phyloP scores from a whole-genome alignment of 2,329 filamentous ascomycete species.

The Stenocarpella maydis region DNA sequence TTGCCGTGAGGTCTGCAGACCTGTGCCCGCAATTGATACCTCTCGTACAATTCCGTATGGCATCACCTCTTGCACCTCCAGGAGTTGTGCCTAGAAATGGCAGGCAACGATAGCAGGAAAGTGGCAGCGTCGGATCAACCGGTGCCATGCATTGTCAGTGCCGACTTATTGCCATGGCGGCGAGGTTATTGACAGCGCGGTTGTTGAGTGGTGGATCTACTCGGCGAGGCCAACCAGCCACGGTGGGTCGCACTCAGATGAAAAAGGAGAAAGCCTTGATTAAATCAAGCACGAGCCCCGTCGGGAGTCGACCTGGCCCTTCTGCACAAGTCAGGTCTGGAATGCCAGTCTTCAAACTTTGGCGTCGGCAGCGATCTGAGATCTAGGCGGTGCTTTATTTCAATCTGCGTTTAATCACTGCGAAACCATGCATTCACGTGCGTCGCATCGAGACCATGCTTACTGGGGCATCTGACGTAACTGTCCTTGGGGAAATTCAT shows the following conservation, averaged over 20 bases:
- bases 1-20: not conserved
- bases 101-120: not conserved
- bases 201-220: slow-evolving; percentile 10
- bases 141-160: not conserved
- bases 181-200: too few species aligned
- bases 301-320: not conserved
- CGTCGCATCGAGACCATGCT: not conserved
- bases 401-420: not conserved
- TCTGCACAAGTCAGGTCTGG: not conserved
- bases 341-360: not conserved
- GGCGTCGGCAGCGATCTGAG: not conserved
- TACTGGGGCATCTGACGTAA: slow-evolving; percentile 20
- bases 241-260: not conserved
- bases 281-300: not conserved
- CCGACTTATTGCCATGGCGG: not conserved
- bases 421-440: not conserved
- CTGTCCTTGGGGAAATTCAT: not conserved
- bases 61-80: not conserved
- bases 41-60: not conserved
- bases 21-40: not conserved
- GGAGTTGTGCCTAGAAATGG: not conserved
- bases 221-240: not conserved
- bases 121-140: not conserved
- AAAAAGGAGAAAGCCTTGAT: slow-evolving; percentile 22
- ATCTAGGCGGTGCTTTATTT: not conserved